Base-by-base conservation (phyloP, 306 rosid genomes). In the Cajanus cajan region DNA sequence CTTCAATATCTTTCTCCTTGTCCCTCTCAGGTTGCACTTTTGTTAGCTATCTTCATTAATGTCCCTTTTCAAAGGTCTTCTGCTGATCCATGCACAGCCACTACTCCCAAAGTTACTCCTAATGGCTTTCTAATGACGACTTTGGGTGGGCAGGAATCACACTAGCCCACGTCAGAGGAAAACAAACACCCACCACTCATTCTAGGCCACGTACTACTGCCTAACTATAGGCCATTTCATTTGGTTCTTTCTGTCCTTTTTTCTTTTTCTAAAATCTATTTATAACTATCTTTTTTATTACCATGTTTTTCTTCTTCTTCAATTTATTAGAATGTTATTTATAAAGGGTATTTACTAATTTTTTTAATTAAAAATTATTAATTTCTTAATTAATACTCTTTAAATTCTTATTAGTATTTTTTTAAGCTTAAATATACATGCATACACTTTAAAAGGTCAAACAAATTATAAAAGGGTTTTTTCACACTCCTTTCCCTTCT, bases 81-180 rank as follows among this genome's bases (percentile, higher is more conserved):
- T 79, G 88, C 85, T 61, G 82, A 86, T 81, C 86, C 92, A 87
- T 72, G 86, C 91, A 87, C 63, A 79, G 33, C 90, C 93, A 89
- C 87, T 85, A 39, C 72, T 55, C 70, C 76, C 71, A 65, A 80
- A 67, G 82, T 12, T 59, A 82, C 63, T 28, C 21, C 34, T 69
- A 76, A 68, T 41, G 62, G 13, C 64, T 57, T 57, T 57, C 37
- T 57, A 31, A 28, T 28, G 40, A 59, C 66, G 66, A 59, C 66
- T 59, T 59, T 59, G 40, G 67, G 21, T 61, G 66, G 40, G 3
- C 12, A 61, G 67, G 65, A 61, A 61, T 61, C 67, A 31, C 28
- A 4, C 67, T 61, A 79, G 81, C 76, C 74, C 83, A 74, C 69
- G 40, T 55, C 66, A n/a, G 33, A 1, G 8, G 2, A 47, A 71